Base-by-base conservation (phyloP, 495 filamentous ascomycete genomes). In the Trichocladium antarcticum region DNA sequence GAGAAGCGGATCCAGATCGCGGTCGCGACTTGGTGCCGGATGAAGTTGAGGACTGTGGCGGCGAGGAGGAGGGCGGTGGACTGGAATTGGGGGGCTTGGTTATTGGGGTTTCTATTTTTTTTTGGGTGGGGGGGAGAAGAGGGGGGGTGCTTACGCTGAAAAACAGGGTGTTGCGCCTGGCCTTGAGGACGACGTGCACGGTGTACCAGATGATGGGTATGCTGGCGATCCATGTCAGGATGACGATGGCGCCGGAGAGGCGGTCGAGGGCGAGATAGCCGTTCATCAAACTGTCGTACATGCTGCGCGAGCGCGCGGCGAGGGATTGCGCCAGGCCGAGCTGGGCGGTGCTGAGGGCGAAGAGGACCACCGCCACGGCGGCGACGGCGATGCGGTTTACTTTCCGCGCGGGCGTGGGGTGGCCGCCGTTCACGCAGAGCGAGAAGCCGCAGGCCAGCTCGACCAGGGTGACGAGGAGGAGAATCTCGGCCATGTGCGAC, bases 361-460 rank as follows among this genome's bases (percentile, higher is more conserved):
- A 37, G 29, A 61, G 32, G 15, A 55, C 14, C 1, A 10, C 9
- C 19, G 32, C 37, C 16, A 50, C 12, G 0, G 46, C 16, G 46
- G 14, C 4, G 24, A 46, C 37, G n/a, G 40, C 29, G 32, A 44
- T 46, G 38, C 55, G 52, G 6, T 43, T 1, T 6, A 19, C 1
- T 39, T 44, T 56, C 3, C 46, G 53, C 0, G 5, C 5, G 0
- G 38, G 6, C 1, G 20, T 15, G 20, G 50, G 20, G 5, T 36
- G 20, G 17, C 14, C 46, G 32, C 35, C 37, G 40, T 42, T 36
- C 10, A 47, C 21, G 42, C 54, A 56, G 49, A 49, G 39, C 11
- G 54, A 0, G 42, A 62, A 60, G 10, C 61, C 56, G 15, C 35
- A 43, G 10, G 46, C 47, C 0, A 64, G 45, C 35, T 60, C 59